Evolutionary conservation across 352 stramenopile species (phyloP), one percentile per base, ranked within the genome.

Genomic region (Pythium monospermum): DNA sequence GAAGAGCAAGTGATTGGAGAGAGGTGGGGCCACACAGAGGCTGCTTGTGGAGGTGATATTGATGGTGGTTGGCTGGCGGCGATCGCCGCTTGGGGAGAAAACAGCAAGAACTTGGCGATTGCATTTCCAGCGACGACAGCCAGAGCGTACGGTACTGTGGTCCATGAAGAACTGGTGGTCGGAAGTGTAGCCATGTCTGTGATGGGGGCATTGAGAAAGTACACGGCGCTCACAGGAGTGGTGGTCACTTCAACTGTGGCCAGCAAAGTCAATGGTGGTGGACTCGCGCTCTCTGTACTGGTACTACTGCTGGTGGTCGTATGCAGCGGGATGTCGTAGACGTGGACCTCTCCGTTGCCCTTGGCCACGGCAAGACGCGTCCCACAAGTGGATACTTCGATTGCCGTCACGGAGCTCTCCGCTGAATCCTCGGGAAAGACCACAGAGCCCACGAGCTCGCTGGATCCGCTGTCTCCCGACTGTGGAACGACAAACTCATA

Each of bases 11-110:
- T 70, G 30, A 87, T 76, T 4, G 22, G 37, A 8, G 51, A 54
- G 16, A 87, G 51, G 32, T 85, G 67, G 7, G 55, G 39, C 69
- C 75, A 86, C 55, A 19, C 66, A 61, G 4, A 66, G 62, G 18
- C 22, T 11, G 36, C 35, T 22, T 1, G 65, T 76, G 22, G 60
- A 69, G 21, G 22, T 6, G 35, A 5, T 26, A 26, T 30, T 4
- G 40, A 31, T 26, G 8, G 44, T 27, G 39, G 21, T 15, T 13
- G 6, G 4, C 8, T 35, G 12, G 28, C 37, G 4, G 28, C 37
- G 11, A 7, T 30, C 6, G 41, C 16, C 12, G 28, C 0, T 38
- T 16, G 18, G 18, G 41, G 27, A n/a, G n/a, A n/a, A n/a, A n/a
- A n/a, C 13, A 64, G 32, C 11, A 1, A 6, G 18, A 22, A 61